Base-by-base conservation (phyloP, 352 stramenopile genomes). In the Thraustotheca clavata region DNA sequence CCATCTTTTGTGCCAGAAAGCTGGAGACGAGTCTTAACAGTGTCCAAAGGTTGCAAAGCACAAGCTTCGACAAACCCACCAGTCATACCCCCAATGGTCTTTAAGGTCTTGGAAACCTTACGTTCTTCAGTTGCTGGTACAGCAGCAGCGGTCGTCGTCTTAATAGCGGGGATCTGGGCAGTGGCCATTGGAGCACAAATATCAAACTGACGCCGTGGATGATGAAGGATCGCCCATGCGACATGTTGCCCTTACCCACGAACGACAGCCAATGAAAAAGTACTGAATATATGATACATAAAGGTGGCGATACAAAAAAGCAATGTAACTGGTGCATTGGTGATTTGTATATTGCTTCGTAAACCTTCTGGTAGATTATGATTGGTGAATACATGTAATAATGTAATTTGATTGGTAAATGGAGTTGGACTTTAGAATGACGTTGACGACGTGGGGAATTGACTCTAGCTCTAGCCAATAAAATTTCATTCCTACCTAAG, bases 1-100 rank as follows among this genome's bases (percentile, higher is more conserved):
- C 70, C 70, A 4, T 68, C 68, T 49, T 76, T 75, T 38, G 69
- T 65, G 59, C 57, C 63, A 22, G 38, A 61, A 12, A 76, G 52
- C 60, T 76, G 70, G 18, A 76, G 69, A 40, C 70, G 63, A 12
- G 71, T 76, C 49, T 76, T 76, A 52, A 68, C 65, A 16, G 67
- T 65, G 40, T 76, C 70, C 12, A 76, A 43, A 29, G 70, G 70
- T 46, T 76, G 69, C 16, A 76, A 54, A 16, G 49, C 36, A 57
- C 68, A 75, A 8, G 70, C 70, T 49, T 76, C 70, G 20, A 68
- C 69, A 20, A 76, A 54, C 27, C 70, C 70, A 41, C 68, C 70
- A 14, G 54, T 49, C 68, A 75, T 75, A 20, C 70, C 70, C 16
- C 69, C 70, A n/a, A 75, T 54, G 3, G 57, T 65, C 57, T 65